Percentiles rank a stretch among this genome's conserved stretches.
Conservation (phyloP, 2,329 filamentous ascomycete genomes). For the Juglanconis juglandina region DNA sequence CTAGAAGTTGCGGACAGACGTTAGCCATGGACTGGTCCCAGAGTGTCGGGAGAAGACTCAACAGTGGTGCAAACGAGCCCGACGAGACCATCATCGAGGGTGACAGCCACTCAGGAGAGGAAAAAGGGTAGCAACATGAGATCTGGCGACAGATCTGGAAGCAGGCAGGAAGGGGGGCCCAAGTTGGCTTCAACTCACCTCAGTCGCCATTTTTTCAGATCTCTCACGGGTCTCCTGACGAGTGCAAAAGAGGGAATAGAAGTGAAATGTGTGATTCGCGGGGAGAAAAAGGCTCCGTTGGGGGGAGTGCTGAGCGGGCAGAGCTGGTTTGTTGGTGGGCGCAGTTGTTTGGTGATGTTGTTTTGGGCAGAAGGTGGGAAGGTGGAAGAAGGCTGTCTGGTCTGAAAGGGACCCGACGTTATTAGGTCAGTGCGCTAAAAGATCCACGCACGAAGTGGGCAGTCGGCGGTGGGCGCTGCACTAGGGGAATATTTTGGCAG, state of each 20-base stretch:
- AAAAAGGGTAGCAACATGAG: neutral
- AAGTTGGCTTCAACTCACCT: conserved; percentile 22
- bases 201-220: conserved; percentile 28
- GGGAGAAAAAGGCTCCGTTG: conserved; percentile 7
- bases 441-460: neutral
- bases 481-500: neutral
- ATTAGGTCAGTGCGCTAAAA: neutral
- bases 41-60: neutral
- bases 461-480: neutral
- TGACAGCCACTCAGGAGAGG: neutral
- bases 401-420: neutral
- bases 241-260: conserved; percentile 16
- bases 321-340: conserved; percentile 3
- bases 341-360: conserved; percentile 17
- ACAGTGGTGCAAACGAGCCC: neutral
- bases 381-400: conserved; percentile 11
- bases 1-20: conserved; percentile 19
- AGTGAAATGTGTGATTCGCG: conserved; percentile 5
- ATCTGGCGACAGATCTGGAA: neutral
- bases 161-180: neutral
- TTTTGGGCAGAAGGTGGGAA: conserved; percentile 16
- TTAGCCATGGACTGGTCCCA: conserved; percentile 21
- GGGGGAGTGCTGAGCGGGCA: conserved; percentile 4
- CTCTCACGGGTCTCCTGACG: conserved; percentile 17
- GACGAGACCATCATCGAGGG: neutral